Evolutionary conservation across 768 basidiomycete species (phyloP), one percentile per base, ranked within the genome.

Genomic region (Lepiota brunneoincarnata): DNA sequence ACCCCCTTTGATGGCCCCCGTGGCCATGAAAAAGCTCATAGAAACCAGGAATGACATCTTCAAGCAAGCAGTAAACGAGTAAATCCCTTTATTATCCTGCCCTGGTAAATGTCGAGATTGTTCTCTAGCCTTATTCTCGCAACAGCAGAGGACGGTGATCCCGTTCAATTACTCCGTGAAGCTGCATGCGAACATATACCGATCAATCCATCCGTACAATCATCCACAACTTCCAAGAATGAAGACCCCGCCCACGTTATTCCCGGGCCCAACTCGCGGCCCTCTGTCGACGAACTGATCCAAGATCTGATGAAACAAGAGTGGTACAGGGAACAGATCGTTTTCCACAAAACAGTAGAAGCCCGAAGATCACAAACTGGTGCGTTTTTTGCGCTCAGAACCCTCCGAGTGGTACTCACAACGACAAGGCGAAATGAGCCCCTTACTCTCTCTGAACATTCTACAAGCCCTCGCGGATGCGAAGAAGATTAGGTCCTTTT

Each of bases 181-280:
- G 90, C 89, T 20, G 87, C 84, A 2, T 75, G 73, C 21, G 83
- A 83, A 23, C 84, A 89, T 58, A 75, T 94, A 9, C 93, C 93
- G 2, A 71, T 88, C 23, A 76, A 88, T 59, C 85, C 86, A 5
- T 67, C 63, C 49, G 11, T 53, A 43, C 41, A 59, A 43, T 54
- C 48, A 7, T 59, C 76, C 24, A 49, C 58, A 10, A 15, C 49
- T 9, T 12, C 21, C 12, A 35, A 40, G 17, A 40, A 43, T 6
- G 26, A 18, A 40, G 18, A 41, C 37, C 37, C 12, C 23, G 26
- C 20, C 18, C 24, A 4, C 18, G 31, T 18, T 11, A 58, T 72
- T 49, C 79, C 78, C 12, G 67, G 67, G n/a, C 64, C 79, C 2
- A 69, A 75, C 21, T 69, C 80, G 23, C 77, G 92, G 15, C 81